These are phyloP conservation scores for Apophysomyces variabilis DNA, from an alignment of 371 early-diverging fungal genomes.

Conservation along the genomic window DNA sequence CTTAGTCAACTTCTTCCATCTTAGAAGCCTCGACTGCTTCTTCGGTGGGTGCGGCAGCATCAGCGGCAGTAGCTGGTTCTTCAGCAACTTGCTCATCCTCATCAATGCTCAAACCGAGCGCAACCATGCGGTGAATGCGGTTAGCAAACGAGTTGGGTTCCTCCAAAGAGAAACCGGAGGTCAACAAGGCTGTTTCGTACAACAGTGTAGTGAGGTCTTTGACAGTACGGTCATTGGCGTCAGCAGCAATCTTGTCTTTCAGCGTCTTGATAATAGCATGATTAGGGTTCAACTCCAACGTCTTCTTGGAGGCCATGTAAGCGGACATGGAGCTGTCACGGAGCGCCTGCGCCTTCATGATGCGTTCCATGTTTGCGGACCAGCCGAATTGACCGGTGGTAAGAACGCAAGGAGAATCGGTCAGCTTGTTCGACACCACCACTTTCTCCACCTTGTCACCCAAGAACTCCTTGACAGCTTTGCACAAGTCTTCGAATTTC, in stretches of 20 bases:
- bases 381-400: slow-evolving; percentile 98
- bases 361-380: slow-evolving; percentile 99
- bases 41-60: slow-evolving; percentile 46
- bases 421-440: slow-evolving; percentile 90
- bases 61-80: slow-evolving; percentile 31
- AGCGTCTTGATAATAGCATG: slow-evolving; percentile 94
- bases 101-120: slow-evolving; percentile 95
- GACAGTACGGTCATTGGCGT: slow-evolving; percentile 96
- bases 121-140: slow-evolving; percentile 98
- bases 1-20: slow-evolving; percentile 98
- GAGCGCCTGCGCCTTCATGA: slow-evolving; percentile 99
- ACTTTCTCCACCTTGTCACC: slow-evolving; percentile 99
- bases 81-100: slow-evolving; percentile 68
- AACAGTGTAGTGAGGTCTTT: slow-evolving; percentile 94
- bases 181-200: slow-evolving; percentile 93
- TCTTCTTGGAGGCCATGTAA: slow-evolving; percentile 99
- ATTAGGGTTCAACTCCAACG: slow-evolving; percentile 95
- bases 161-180: slow-evolving; percentile 97
- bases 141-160: slow-evolving; percentile 91
- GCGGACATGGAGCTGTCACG: slow-evolving; percentile 95
- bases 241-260: slow-evolving; percentile 84
- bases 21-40: slow-evolving; percentile 81
- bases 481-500: slow-evolving; percentile 83
- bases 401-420: slow-evolving; percentile 96
- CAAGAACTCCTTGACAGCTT: slow-evolving; percentile 87